A percentile compares a stretch with the other conserved stretches of the same genome.
Evolutionary conservation across 2,329 filamentous ascomycete genomes (phyloP).

Genomic region (Sporothrix brasiliensis): DNA sequence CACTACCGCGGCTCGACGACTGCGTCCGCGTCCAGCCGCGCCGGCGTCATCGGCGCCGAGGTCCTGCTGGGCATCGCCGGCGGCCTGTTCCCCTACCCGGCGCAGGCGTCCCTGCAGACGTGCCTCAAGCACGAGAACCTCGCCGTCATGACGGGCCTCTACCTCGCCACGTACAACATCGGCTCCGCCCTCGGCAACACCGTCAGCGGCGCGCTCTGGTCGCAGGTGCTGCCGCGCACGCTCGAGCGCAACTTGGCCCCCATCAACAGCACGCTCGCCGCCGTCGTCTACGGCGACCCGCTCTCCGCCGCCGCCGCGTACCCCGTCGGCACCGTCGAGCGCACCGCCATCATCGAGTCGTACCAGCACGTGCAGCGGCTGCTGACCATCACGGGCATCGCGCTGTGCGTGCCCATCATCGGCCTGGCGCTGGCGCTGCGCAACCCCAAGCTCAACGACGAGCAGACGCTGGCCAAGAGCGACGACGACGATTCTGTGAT

Average conservation of each 20-base stretch:
- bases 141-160: conserved; percentile 66
- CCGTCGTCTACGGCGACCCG: conserved; percentile 44
- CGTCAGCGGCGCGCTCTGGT: conserved; percentile 65
- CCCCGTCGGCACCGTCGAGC: conserved; percentile 50
- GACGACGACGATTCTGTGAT: neutral
- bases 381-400: conserved; percentile 54
- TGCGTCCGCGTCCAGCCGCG: conserved; percentile 46
- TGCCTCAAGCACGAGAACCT: conserved; percentile 55
- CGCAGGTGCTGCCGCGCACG: conserved; percentile 55
- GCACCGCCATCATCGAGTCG: conserved; percentile 48
- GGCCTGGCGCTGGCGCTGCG: conserved; percentile 48
- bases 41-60: conserved; percentile 65
- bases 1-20: conserved; percentile 59
- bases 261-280: conserved; percentile 47
- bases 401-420: conserved; percentile 53
- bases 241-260: conserved; percentile 42
- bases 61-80: conserved; percentile 65
- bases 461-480: conserved; percentile 48
- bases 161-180: conserved; percentile 65
- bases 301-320: conserved; percentile 44
- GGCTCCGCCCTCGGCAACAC: conserved; percentile 63
- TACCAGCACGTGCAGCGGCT: conserved; percentile 54
- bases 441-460: conserved; percentile 52
- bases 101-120: conserved; percentile 51
- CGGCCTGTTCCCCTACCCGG: conserved; percentile 61